A percentile compares a stretch with the other conserved stretches of the same genome.
Evolutionary conservation across 2,329 filamentous ascomycete species (phyloP).

Genomic region (Rosellinia necatrix): DNA sequence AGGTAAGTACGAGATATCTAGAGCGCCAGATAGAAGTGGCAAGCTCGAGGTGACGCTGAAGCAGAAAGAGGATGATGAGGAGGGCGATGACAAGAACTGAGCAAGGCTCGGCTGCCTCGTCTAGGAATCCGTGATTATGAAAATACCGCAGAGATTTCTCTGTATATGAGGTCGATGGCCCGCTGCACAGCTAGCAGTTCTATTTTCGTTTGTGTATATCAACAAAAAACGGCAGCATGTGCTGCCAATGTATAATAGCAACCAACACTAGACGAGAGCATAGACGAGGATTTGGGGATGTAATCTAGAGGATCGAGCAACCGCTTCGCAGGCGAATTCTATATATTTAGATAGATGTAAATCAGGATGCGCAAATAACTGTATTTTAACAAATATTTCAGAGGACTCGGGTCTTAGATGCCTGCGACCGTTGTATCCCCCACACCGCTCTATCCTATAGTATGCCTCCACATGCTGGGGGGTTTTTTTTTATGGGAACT

Average conservation of each 20-base stretch:
- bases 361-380: too few species aligned
- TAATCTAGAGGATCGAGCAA: too few species aligned
- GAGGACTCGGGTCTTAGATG: too few species aligned
- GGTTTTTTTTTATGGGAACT: too few species aligned
- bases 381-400: too few species aligned
- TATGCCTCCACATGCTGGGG: too few species aligned
- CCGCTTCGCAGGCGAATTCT: conserved; percentile 7
- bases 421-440: too few species aligned
- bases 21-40: conserved; percentile 40
- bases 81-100: conserved; percentile 28
- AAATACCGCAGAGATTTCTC: neutral
- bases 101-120: too few species aligned
- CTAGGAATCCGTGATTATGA: too few species aligned
- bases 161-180: neutral
- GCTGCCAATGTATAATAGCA: conserved; percentile 12
- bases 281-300: neutral
- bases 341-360: too few species aligned
- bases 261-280: too few species aligned
- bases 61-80: conserved; percentile 49
- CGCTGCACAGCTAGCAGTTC: conserved; percentile 19
- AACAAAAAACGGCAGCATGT: neutral
- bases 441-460: too few species aligned
- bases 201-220: conserved; percentile 24
- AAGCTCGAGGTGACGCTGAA: conserved; percentile 49
- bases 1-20: conserved; percentile 73